These are phyloP conservation scores for Santalum album DNA, from an alignment of 164 flowering plant genomes.

Conservation along the genomic window DNA sequence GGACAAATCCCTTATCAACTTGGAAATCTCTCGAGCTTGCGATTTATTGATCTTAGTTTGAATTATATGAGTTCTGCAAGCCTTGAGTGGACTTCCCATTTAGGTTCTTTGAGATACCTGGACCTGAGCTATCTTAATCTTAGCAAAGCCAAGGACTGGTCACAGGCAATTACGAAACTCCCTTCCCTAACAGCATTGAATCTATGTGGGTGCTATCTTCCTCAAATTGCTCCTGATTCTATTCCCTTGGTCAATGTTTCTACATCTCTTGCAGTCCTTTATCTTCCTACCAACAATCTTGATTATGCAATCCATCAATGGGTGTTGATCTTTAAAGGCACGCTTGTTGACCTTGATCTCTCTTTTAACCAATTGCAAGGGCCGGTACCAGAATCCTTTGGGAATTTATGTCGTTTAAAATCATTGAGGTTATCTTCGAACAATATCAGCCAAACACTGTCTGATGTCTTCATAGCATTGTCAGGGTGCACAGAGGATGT, in stretches of 20 bases:
- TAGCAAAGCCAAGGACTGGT: constrained; percentile 10
- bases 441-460: no score
- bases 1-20: neutral
- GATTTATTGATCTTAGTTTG: neutral
- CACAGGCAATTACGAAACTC: constrained; percentile 10
- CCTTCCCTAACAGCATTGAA: constrained; percentile 15
- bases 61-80: neutral
- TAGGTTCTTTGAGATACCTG: constrained; percentile 16
- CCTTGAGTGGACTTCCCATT: constrained; percentile 15
- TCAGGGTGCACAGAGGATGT: neutral
- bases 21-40: neutral
- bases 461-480: constrained; percentile 5
- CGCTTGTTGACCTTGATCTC: constrained; percentile 10
- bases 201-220: constrained; percentile 1
- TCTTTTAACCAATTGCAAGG: constrained; percentile 8
- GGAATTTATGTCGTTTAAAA: constrained; percentile 7
- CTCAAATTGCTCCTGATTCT: no score
- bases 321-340: constrained; percentile 3
- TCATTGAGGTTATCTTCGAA: neutral
- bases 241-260: neutral
- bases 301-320: constrained; percentile 6
- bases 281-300: neutral
- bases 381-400: constrained; percentile 1
- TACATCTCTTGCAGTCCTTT: constrained; percentile 4
- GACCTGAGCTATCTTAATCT: constrained; percentile 12